These are phyloP conservation scores for Solanum medicagineum DNA, from an alignment of 257 asterid species.

Conservation along the genomic window DNA sequence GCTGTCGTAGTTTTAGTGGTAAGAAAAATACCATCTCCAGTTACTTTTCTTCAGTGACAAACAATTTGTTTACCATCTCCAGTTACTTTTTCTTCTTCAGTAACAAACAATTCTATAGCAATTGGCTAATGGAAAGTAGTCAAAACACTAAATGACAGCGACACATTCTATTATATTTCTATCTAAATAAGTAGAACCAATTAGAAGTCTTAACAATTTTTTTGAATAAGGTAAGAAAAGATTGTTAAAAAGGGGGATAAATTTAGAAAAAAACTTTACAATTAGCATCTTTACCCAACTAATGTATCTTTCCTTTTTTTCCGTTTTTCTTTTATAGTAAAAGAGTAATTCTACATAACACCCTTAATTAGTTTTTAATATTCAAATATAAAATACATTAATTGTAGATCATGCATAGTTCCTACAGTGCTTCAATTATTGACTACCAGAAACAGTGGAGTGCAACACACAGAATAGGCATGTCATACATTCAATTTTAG, in stretches of 20 bases:
- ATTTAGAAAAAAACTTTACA: not conserved
- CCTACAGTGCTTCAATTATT: not conserved
- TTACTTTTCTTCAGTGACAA: not conserved
- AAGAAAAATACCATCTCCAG: not conserved
- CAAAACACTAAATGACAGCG: not conserved
- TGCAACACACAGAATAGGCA: not conserved
- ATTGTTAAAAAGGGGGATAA: not conserved
- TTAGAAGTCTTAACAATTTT: not conserved
- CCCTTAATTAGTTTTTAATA: not conserved
- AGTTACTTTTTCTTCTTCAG: not conserved
- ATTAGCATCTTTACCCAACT: not conserved
- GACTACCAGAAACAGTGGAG: not conserved
- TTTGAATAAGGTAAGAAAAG: not conserved
- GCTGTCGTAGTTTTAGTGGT: not conserved
- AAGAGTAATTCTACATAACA: not conserved
- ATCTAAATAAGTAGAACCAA: not conserved
- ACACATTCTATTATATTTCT: not conserved
- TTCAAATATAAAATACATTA: not conserved
- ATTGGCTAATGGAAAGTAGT: not conserved
- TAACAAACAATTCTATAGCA: not conserved
- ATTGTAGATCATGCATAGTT: not conserved
- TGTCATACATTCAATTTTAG: not conserved
- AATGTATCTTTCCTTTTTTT: not conserved
- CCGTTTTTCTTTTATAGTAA: not conserved
- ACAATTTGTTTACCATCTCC: not conserved